Evolutionary conservation across 2,329 filamentous ascomycete genomes (phyloP), one percentile per base, ranked within the genome.

Genomic region (Penicillium sp.): DNA sequence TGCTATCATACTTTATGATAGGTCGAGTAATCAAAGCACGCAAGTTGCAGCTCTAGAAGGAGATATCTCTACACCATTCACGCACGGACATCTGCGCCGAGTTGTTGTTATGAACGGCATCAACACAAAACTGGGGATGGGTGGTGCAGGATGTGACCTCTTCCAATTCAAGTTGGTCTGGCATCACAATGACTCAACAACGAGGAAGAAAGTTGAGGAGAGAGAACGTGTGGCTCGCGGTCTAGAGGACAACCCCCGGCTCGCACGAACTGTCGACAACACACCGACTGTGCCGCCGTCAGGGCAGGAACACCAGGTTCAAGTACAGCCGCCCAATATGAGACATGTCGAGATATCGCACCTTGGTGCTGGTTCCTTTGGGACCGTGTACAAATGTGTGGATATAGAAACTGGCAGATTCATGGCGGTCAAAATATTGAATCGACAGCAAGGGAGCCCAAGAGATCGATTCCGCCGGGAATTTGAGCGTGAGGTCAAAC

Each of bases 81-180:
- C 33, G 50, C 58, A 45, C 35, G 59, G 55, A 21, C n/a, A 45
- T 5, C n/a, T 18, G 16, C 62, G 62, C 30, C 46, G 55, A 58
- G 50, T 63, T 21, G 47, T 63, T 43, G 62, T 64, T 2, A 47
- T 47, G 33, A 2, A 40, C 8, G 40, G 45, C 1, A n/a, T 62
- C 21, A 64, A 63, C 57, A 56, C 28, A 14, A 56, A 52, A 30
- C 42, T 65, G 50, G 50, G 58, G 14, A 61, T 65, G 56, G 62
- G 63, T 20, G 53, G 60, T 38, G 30, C 3, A 16, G 28, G 23
- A 16, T 28, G 50, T 7, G 35, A 62, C 46, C 51, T 57, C 23
- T 38, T 60, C 38, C 48, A 40, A 42, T 62, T 62, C 28, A n/a
- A 43, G 5, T 47, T 62, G 47, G 11, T 40, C 16, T 62, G 59